A percentile compares a stretch with the other conserved stretches of the same genome.
Evolutionary conservation across 2,329 filamentous ascomycete species (phyloP).

Genomic region (Hymenoscyphus linearis): DNA sequence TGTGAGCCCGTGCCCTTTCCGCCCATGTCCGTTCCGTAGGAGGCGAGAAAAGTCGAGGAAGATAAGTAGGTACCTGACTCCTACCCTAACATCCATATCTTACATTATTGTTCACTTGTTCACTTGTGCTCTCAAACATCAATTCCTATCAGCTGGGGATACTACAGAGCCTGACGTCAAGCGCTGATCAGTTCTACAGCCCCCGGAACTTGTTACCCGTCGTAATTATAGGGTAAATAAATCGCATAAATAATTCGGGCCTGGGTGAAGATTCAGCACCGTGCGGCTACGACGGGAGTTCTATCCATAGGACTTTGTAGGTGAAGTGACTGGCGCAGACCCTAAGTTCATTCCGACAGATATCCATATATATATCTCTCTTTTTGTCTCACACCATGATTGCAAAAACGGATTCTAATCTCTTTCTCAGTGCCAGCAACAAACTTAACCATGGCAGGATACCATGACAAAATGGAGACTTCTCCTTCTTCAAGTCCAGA

Average conservation of each 20-base stretch:
- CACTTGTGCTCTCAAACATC: background rate
- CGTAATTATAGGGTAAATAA: background rate
- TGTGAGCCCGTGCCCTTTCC: too few relatives aligned
- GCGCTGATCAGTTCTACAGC: background rate
- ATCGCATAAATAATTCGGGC: background rate
- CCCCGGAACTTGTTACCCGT: background rate
- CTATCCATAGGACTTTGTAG: background rate
- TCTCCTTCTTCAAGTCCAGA: constrained; percentile 5
- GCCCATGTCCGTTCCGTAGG: too few relatives aligned
- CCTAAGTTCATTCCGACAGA: background rate
- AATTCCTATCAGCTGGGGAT: background rate
- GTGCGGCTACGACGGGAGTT: background rate
- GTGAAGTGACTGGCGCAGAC: background rate
- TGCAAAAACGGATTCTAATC: background rate
- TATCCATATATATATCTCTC: too few relatives aligned
- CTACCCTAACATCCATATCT: background rate
- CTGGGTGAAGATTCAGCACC: background rate
- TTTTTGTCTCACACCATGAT: background rate
- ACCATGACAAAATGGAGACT: constrained; percentile 1
- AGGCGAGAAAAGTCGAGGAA: background rate
- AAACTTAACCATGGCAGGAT: constrained; percentile 3
- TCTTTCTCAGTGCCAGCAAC: background rate
- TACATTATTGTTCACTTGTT: background rate
- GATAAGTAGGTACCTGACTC: background rate
- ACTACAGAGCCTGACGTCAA: background rate